Percentiles rank a stretch among this genome's conserved stretches.
These are phyloP conservation scores for Bremia lactucae DNA, from an alignment of 352 stramenopile species.

Conservation along the genomic window DNA sequence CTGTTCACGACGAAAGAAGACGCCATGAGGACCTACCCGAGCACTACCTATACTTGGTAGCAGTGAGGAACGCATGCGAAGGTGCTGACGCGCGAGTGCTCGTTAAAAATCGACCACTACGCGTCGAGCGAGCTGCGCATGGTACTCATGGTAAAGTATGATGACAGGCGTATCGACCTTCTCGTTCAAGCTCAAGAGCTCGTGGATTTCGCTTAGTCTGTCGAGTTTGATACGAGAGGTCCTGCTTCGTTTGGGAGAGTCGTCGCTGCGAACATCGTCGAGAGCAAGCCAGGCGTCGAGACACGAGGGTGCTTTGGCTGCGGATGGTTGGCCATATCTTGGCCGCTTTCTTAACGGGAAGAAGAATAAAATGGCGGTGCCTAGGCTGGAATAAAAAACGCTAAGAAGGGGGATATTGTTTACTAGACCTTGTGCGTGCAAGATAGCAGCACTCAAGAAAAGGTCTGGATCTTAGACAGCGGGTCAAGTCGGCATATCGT, in stretches of 20 bases:
- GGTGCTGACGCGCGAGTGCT: not conserved
- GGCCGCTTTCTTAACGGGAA: not conserved
- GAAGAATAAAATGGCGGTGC: not conserved
- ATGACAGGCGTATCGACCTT: not conserved
- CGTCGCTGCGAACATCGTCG: not conserved
- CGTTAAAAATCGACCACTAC: not conserved
- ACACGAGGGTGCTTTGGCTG: not conserved
- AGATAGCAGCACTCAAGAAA: not conserved
- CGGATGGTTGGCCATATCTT: not conserved
- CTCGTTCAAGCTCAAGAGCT: not conserved
- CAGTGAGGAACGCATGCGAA: not conserved
- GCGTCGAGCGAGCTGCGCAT: not conserved
- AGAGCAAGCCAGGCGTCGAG: not conserved
- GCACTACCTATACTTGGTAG: not conserved
- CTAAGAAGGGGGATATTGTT: not conserved
- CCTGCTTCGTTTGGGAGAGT: no score
- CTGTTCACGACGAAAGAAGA: not conserved
- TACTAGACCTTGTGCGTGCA: not conserved
- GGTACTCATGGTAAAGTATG: not conserved
- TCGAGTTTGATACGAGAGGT: not conserved
- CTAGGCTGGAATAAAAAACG: not conserved
- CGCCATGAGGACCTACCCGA: not conserved
- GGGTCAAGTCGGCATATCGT: not conserved
- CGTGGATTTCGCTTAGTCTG: not conserved
- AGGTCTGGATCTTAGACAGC: not conserved